Base-by-base conservation (phyloP, 2,329 filamentous ascomycete genomes). In the Plenodomus biglobosus region DNA sequence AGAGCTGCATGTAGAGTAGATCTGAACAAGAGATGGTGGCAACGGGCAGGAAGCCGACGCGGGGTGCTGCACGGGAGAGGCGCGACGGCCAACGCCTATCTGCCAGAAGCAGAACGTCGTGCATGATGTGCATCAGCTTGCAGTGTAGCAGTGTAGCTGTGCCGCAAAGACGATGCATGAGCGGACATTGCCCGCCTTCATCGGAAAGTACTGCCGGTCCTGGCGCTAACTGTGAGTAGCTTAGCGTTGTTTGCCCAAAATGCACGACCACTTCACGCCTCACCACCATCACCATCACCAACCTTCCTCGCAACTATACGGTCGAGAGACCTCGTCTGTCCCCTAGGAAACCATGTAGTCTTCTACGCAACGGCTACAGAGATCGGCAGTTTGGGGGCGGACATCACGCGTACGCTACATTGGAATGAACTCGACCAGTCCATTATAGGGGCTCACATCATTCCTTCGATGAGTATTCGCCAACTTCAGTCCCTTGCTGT, bases 41-140 rank as follows among this genome's bases (percentile, higher is more conserved):
- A n/a, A 36, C 37, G 41, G 10, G 37, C 34, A 24, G 38, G 37
- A 38, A 35, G 38, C 40, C 51, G 47, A 53, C 47, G 46, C 40
- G 21, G 38, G 38, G 41, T 43, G 38, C 36, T 27, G 37, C 41
- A 42, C 34, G 44, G 44, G 40, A 36, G 41, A 47, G 49, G 48
- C 43, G 44, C 43, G 46, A 38, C 46, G 18, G 40, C 21, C 40
- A 40, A 19, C 35, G 41, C 41, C 22, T 21, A 34, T 40, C 42
- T 16, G 36, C 44, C 44, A 19, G 20, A 42, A 22, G 30, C 32
- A 42, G 27, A 20, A n/a, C 6, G 27, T 15, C 27, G 27, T 32
- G 27, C 27, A 32, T 32, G 15, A 32, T 15, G n/a, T n/a, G 6
- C 21, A 8, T 13, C 11, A 37, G 19, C 40, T 37, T 24, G n/a